A percentile compares a stretch with the other conserved stretches of the same genome.
These are phyloP conservation scores for Tetracladium marchalianum DNA, from an alignment of 495 filamentous ascomycete genomes.

Conservation along the genomic window DNA sequence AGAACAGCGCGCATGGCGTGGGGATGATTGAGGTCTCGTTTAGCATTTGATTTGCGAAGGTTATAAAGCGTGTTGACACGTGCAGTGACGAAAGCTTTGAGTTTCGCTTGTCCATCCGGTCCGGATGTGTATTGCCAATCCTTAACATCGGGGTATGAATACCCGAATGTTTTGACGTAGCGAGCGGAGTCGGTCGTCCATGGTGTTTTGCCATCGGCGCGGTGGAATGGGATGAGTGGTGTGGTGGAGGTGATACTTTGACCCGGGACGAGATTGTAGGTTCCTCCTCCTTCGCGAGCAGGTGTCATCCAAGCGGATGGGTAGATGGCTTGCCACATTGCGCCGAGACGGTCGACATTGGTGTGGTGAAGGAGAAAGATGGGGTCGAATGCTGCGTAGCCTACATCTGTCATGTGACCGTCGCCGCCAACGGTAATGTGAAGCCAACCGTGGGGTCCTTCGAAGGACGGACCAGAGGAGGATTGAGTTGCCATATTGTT, in stretches of 20 bases:
- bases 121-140: background rate
- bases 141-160: slow-evolving; percentile 4
- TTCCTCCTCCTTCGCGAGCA: slow-evolving; percentile 30
- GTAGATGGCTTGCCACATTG: slow-evolving; percentile 64
- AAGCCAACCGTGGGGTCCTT: slow-evolving; percentile 55
- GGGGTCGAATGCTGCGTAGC: slow-evolving; percentile 63
- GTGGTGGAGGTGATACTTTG: slow-evolving; percentile 29
- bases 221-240: slow-evolving; percentile 33
- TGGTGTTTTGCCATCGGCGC: slow-evolving; percentile 14
- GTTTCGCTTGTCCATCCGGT: too few species aligned
- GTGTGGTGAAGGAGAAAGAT: slow-evolving; percentile 61
- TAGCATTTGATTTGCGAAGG: too few species aligned
- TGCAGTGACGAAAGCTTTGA: too few species aligned
- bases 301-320: slow-evolving; percentile 46
- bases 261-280: slow-evolving; percentile 39
- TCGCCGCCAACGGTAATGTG: slow-evolving; percentile 43
- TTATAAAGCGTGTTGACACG: too few species aligned
- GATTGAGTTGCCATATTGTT: slow-evolving; percentile 42
- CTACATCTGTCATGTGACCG: slow-evolving; percentile 59
- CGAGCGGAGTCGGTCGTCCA: background rate
- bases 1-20: too few species aligned
- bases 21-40: too few species aligned
- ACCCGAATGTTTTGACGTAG: slow-evolving; percentile 3
- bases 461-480: slow-evolving; percentile 35
- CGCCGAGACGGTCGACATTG: slow-evolving; percentile 58